Evolutionary conservation across 768 basidiomycete genomes (phyloP), one percentile per base, ranked within the genome.

Genomic region (Serendipita sp.): DNA sequence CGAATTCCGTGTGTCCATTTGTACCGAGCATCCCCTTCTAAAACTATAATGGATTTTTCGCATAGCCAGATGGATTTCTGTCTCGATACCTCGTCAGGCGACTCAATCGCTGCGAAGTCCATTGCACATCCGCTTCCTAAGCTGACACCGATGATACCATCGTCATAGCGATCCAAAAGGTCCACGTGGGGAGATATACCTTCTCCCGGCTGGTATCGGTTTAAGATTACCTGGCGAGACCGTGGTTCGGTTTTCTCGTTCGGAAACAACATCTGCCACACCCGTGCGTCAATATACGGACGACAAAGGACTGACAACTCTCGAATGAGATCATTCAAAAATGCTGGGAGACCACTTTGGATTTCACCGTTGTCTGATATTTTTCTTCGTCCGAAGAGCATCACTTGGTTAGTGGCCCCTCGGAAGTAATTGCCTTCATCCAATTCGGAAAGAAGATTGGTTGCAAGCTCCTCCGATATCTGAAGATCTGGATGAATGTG

Each of bases 111-210:
- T 64, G 69, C 75, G 68, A 94, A 91, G 29, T 78, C 78, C 91
- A 95, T 94, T 13, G 83, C 86, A 60, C 85, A 88, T 11, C 87
- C 85, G 31, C 86, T 85, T 10, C 83, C 81, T 31, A 98, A 76
- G 68, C 88, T 93, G 62, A 95, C 81, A 6, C 91, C 91, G 27
- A 97, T 77, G 62, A 98, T 94, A 1, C 90, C 92, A 70, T 95
- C 90, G 4, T 82, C 91, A 70, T 87, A 98, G 13, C 94, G 82
- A 31, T 78, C 75, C 2, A 90, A 79, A 27, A 98, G 77, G 70
- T 98, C 94, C 46, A 98, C 80, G 68, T 97, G 94, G 0, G 90
- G 81, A 0, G 84, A 76, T 67, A 98, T 97, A 10, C 94, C 94
- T 71, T 92, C 83, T 4, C 94, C 94, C 0, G 92, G 90, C 23